phyloP scores from a whole-genome alignment of 2,329 filamentous ascomycete genomes.

The Cercospora janseana region DNA sequence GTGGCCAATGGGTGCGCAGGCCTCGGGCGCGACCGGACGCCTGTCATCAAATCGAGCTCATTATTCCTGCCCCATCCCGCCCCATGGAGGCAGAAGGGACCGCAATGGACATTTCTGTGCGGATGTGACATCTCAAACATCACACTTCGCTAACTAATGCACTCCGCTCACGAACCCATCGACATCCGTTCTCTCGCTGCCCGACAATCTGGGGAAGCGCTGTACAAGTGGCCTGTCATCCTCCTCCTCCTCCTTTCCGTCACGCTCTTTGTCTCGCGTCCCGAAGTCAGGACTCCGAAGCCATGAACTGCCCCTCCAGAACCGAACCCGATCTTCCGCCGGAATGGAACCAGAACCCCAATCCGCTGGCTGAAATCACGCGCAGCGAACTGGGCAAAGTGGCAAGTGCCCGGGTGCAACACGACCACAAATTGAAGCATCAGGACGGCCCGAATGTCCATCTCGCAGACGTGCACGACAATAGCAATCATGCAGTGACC shows the following conservation, averaged over 20 bases:
- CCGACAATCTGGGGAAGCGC: no score
- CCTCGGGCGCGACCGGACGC: conserved; percentile 12
- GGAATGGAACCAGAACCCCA: conserved; percentile 63
- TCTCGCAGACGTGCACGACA: conserved; percentile 20
- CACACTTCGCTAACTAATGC: no score
- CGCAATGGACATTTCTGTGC: conserved; percentile 9
- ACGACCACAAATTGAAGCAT: conserved; percentile 43
- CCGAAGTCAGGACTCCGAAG: conserved; percentile 4
- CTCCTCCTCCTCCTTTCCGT: background rate
- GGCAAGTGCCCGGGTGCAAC: conserved; percentile 56
- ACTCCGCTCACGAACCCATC: no score
- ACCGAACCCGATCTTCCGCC: conserved; percentile 55
- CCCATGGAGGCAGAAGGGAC: no score
- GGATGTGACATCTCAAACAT: no score
- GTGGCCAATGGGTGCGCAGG: background rate
- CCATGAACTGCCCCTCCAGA: conserved; percentile 67
- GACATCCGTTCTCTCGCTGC: no score
- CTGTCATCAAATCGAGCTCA: conserved; percentile 11
- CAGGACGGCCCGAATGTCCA: conserved; percentile 32
- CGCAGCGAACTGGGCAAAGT: conserved; percentile 61
- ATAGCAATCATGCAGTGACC: conserved; percentile 17
- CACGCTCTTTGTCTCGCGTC: background rate
- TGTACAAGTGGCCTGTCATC: no score
- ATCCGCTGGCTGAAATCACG: conserved; percentile 57
- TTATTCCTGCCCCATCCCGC: background rate